Evolutionary conservation across 306 rosid species (phyloP).

Genomic region (Ziziphus jujuba): DNA sequence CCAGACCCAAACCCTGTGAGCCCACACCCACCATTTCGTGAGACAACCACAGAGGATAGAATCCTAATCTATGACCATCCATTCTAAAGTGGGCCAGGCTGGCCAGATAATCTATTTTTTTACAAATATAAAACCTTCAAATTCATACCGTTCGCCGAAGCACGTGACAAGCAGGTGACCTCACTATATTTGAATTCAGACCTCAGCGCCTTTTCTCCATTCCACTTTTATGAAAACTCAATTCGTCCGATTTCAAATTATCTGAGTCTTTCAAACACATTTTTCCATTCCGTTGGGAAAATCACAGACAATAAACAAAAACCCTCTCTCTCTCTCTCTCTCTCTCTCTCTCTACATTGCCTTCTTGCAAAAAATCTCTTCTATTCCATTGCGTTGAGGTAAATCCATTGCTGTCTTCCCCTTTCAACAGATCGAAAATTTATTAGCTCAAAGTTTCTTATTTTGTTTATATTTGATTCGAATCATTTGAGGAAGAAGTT

Average conservation of each 20-base stretch:
- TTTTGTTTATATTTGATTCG: neutral
- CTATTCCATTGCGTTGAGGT: constrained; percentile 7
- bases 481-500: neutral
- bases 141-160: constrained; percentile 37
- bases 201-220: constrained; percentile 49
- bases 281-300: constrained; percentile 22
- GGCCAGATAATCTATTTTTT: neutral
- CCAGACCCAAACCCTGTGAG: no score
- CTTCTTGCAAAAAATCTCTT: neutral
- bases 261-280: constrained; percentile 8
- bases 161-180: constrained; percentile 58
- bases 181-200: constrained; percentile 62
- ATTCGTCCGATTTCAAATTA: constrained; percentile 53
- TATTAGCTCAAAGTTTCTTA: constrained; percentile 12
- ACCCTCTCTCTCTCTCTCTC: constrained; percentile 18
- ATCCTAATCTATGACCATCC: no score
- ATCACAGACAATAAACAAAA: constrained; percentile 21
- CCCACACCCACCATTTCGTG: no score
- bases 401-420: neutral
- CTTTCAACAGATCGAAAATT: constrained; percentile 1
- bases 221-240: constrained; percentile 36
- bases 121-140: constrained; percentile 24
- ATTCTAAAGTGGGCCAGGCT: no score
- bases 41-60: no score
- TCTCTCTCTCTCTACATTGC: constrained; percentile 2